A percentile compares a stretch with the other conserved stretches of the same genome.
Conservation (phyloP, 2,329 filamentous ascomycete genomes). For the Dactylellina leptospora region DNA sequence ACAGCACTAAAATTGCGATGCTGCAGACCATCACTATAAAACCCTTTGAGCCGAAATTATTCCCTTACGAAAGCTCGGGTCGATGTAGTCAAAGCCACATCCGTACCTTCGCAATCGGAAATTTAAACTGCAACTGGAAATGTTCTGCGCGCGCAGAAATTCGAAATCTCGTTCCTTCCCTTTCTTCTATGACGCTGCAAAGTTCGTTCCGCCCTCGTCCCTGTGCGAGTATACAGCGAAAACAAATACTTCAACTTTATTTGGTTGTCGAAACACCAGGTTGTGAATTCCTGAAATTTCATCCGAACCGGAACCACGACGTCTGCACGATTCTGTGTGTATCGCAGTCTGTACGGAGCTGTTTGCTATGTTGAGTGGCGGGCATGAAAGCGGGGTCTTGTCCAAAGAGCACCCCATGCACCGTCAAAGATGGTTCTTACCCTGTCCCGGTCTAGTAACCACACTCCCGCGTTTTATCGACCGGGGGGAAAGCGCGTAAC, state of each 20-base stretch:
- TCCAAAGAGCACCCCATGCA: conserved; percentile 40
- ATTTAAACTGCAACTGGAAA: conserved; percentile 12
- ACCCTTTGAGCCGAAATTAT: conserved; percentile 41
- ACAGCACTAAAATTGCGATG: conserved; percentile 42
- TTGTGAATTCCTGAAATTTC: not conserved
- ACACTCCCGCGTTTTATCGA: conserved; percentile 52
- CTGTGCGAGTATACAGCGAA: too few relatives aligned
- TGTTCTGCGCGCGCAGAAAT: conserved; percentile 12
- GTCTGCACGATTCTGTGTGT: not conserved
- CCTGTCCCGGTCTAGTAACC: conserved; percentile 53
- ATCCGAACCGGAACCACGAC: conserved; percentile 1
- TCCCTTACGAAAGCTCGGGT: conserved; percentile 22
- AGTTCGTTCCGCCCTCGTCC: too few relatives aligned
- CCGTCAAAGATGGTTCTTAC: conserved; percentile 46
- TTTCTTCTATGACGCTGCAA: not conserved
- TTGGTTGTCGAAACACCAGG: too few relatives aligned
- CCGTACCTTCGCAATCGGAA: conserved; percentile 30
- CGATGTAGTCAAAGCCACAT: conserved; percentile 27
- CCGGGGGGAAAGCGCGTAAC: conserved; percentile 50
- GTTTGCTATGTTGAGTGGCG: conserved; percentile 7
- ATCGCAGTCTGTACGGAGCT: not conserved
- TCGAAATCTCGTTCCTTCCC: not conserved
- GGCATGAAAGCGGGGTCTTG: conserved; percentile 45
- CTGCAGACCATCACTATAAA: conserved; percentile 41
- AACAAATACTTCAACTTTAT: too few relatives aligned